These are phyloP conservation scores for Leishmania tarentolae DNA, from an alignment of 208 protist genomes.

Conservation along the genomic window DNA sequence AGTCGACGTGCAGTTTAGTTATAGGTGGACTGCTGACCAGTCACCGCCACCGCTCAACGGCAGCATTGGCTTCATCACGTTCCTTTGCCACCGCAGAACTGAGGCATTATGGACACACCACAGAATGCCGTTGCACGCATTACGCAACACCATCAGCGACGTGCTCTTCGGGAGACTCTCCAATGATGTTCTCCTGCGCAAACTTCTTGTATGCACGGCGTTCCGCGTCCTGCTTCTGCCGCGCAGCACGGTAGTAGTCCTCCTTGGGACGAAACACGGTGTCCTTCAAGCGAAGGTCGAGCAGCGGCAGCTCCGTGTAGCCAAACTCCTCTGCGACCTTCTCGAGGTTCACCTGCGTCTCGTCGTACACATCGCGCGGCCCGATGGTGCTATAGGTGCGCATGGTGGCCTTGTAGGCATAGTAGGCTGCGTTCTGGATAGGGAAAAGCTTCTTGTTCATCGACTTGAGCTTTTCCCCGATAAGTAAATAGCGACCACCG, in stretches of 20 bases:
- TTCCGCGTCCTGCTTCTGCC: slow-evolving; percentile 39
- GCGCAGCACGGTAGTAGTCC: slow-evolving; percentile 64
- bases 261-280: slow-evolving; percentile 75
- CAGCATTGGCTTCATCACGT: not conserved
- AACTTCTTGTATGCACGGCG: slow-evolving; percentile 40
- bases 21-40: too few relatives aligned
- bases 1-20: not conserved
- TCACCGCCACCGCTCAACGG: not conserved
- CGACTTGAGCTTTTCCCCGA: slow-evolving; percentile 58
- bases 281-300: slow-evolving; percentile 77
- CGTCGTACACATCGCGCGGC: slow-evolving; percentile 62
- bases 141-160: slow-evolving; percentile 16
- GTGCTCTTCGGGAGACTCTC: slow-evolving; percentile 51
- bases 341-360: slow-evolving; percentile 45
- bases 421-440: slow-evolving; percentile 60
- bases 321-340: slow-evolving; percentile 75
- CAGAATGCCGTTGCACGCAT: not conserved
- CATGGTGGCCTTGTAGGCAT: slow-evolving; percentile 73
- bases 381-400: slow-evolving; percentile 63
- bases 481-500: slow-evolving; percentile 40
- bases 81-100: not conserved
- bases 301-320: slow-evolving; percentile 61
- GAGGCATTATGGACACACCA: not conserved
- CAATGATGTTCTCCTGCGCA: slow-evolving; percentile 43
- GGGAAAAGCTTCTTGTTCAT: slow-evolving; percentile 68